Conservation (phyloP, 2,329 filamentous ascomycete genomes). For the Fusarium phyllophilum region DNA sequence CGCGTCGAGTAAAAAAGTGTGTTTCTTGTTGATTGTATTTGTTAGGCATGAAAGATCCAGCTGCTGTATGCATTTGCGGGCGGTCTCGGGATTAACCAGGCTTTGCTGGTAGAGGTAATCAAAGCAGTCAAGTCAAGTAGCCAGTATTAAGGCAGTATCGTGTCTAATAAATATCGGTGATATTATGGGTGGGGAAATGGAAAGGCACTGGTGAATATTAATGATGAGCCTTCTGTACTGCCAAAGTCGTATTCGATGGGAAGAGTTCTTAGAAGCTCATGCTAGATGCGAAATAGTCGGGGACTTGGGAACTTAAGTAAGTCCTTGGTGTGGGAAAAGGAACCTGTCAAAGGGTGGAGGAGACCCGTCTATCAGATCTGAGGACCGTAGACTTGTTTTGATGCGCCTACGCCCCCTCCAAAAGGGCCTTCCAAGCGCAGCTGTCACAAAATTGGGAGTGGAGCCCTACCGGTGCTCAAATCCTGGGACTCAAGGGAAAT, state of each 20-base stretch:
- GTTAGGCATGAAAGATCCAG: slow-evolving; percentile 46
- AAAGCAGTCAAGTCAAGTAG: slow-evolving; percentile 4
- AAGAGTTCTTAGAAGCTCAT: slow-evolving; percentile 34
- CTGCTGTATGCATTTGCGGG: slow-evolving; percentile 41
- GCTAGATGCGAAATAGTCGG: slow-evolving; percentile 35
- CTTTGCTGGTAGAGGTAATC: slow-evolving; percentile 18
- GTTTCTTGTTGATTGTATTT: slow-evolving; percentile 36
- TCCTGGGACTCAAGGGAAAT: slow-evolving; percentile 41
- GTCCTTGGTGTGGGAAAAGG: slow-evolving; percentile 41
- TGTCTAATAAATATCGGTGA: slow-evolving; percentile 6
- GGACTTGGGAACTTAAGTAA: slow-evolving; percentile 46
- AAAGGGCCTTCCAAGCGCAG: slow-evolving; percentile 37
- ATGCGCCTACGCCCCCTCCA: slow-evolving; percentile 37
- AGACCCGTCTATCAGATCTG: slow-evolving; percentile 46
- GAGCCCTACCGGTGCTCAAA: slow-evolving; percentile 35
- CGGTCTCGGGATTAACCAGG: slow-evolving; percentile 24
- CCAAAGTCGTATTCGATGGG: slow-evolving; percentile 26
- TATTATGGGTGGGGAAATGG: slow-evolving; percentile 15
- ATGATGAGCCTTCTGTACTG: slow-evolving; percentile 20
- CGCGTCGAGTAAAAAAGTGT: slow-evolving; percentile 55
- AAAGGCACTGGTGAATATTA: slow-evolving; percentile 17
- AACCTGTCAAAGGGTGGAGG: slow-evolving; percentile 44
- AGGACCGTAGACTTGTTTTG: slow-evolving; percentile 37
- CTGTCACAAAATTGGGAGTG: slow-evolving; percentile 44
- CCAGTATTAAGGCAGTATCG: slow-evolving; percentile 23